Conservation (phyloP, 441 rosid genomes). For the Pelargonium australe region DNA sequence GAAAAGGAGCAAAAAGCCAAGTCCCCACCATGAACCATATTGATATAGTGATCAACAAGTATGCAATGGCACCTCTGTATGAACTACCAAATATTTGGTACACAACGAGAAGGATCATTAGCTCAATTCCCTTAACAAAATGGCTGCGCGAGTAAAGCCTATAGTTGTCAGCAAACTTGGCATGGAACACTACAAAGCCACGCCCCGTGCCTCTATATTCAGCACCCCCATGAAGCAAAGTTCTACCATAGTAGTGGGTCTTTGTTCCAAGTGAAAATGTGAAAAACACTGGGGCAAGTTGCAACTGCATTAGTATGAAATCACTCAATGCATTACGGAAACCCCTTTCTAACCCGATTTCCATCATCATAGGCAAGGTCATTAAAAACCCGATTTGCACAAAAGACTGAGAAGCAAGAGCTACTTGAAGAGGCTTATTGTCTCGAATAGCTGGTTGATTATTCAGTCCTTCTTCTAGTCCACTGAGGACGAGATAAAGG, state of each 20-base stretch:
- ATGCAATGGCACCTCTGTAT: constrained; percentile 78
- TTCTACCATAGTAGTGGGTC: constrained; percentile 94
- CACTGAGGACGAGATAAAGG: constrained; percentile 93
- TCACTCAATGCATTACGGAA: constrained; percentile 94
- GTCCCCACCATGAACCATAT: constrained; percentile 99
- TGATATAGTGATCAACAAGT: constrained; percentile 76
- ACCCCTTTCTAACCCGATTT: constrained; percentile 95
- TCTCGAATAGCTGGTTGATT: constrained; percentile 67
- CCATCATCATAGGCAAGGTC: constrained; percentile 99
- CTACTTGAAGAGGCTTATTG: constrained; percentile 90
- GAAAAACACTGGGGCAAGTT: constrained; percentile 94
- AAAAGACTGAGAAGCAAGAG: constrained; percentile 96
- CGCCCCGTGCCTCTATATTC: constrained; percentile 94
- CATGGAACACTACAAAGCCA: constrained; percentile 97
- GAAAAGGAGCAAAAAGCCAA: constrained; percentile 98
- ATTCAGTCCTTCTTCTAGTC: constrained; percentile 78
- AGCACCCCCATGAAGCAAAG: constrained; percentile 96
- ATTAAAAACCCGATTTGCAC: constrained; percentile 92
- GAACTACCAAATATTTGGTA: constrained; percentile 84
- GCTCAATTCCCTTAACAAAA: constrained; percentile 92
- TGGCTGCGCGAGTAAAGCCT: constrained; percentile 97
- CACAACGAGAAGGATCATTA: constrained; percentile 84
- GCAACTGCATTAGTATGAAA: constrained; percentile 92
- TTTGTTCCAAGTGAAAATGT: constrained; percentile 98
- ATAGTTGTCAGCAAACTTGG: constrained; percentile 96